A percentile compares a stretch with the other conserved stretches of the same genome.
Conservation (phyloP, 78 protist species). For the Isochrysis galbana region DNA sequence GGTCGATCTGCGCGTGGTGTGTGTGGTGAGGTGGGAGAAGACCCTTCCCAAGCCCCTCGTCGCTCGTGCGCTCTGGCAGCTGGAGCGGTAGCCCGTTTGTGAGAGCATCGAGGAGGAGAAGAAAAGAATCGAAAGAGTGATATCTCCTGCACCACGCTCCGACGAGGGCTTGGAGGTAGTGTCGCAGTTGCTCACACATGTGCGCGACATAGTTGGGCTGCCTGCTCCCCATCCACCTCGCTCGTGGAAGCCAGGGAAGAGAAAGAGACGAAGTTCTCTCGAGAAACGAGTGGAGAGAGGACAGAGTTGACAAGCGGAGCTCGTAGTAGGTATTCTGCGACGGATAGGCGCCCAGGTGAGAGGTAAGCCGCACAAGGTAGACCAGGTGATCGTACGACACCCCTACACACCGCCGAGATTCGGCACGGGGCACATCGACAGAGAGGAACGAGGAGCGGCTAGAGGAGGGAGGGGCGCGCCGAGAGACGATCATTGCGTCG, state of each 20-base stretch:
- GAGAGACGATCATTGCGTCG: no score
- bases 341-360: background rate
- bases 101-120: background rate
- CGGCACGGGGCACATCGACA: background rate
- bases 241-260: background rate
- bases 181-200: background rate
- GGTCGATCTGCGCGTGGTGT: no score
- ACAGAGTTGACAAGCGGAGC: background rate
- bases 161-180: background rate
- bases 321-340: background rate
- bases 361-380: background rate
- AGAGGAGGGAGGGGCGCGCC: no score
- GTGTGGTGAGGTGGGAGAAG: no score
- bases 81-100: no score
- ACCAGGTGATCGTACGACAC: background rate
- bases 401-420: background rate
- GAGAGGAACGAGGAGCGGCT: background rate
- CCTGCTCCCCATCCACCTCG: background rate
- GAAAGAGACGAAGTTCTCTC: background rate
- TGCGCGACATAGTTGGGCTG: background rate
- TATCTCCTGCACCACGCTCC: background rate
- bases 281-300: background rate
- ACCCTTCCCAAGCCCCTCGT: no score
- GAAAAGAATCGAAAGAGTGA: background rate
- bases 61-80: no score